Evolutionary conservation across 179 eudicot species (phyloP).

Genomic region (Silene vulgaris): DNA sequence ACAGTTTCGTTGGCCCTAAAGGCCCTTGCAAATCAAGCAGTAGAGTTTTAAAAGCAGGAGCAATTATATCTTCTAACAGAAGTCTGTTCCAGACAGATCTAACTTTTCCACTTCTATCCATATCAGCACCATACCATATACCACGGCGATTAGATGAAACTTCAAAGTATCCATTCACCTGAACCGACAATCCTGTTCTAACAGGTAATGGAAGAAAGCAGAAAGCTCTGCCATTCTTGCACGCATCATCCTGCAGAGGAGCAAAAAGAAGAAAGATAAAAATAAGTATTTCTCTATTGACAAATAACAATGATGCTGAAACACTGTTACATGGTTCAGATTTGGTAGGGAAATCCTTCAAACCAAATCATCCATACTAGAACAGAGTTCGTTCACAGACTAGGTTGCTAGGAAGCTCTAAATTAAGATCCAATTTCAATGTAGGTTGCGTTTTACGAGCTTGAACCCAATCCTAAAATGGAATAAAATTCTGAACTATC

Average conservation of each 20-base stretch:
- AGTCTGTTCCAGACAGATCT: conserved; percentile 97
- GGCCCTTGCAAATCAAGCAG: conserved; percentile 61
- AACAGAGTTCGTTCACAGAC: background rate
- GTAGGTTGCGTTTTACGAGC: background rate
- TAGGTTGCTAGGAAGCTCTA: background rate
- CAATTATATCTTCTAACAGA: conserved; percentile 88
- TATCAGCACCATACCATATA: conserved; percentile 98
- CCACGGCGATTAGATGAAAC: conserved; percentile 99
- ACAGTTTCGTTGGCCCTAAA: conserved; percentile 59
- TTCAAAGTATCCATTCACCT: conserved; percentile 95
- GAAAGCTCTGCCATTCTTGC: conserved; percentile 76
- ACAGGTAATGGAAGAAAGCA: conserved; percentile 99
- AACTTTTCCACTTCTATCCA: conserved; percentile 98
- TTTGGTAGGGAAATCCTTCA: background rate
- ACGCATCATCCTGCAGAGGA: conserved; percentile 55
- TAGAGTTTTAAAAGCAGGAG: conserved; percentile 62
- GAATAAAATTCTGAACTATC: background rate
- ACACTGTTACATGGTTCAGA: background rate
- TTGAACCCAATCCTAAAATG: background rate
- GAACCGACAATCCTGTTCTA: conserved; percentile 82
- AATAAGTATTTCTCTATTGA: background rate
- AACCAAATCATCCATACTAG: background rate
- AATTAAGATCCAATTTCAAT: background rate
- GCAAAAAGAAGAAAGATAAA: conserved; percentile 3
- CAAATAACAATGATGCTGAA: background rate